Conservation (phyloP, 2,329 filamentous ascomycete genomes). For the Diaporthe humulicola region DNA sequence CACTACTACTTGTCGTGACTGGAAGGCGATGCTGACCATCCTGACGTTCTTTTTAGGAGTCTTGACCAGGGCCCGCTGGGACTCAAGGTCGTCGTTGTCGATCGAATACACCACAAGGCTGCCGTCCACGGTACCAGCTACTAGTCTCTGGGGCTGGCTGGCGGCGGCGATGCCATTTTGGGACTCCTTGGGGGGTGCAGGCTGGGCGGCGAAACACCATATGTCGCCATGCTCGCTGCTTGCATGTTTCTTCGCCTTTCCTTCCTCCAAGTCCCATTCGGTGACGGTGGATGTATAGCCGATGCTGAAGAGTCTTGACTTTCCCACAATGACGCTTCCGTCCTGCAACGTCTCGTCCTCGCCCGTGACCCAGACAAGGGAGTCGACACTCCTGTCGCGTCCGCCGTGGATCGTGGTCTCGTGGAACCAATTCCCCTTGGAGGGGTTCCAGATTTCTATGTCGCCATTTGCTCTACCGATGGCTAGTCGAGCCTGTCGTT, state of each 20-base stretch:
- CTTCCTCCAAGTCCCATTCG: slow-evolving; percentile 92
- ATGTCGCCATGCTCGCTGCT: slow-evolving; percentile 95
- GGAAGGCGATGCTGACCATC: slow-evolving; percentile 92
- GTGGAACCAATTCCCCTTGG: slow-evolving; percentile 86
- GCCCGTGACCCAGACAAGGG: slow-evolving; percentile 91
- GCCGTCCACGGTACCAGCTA: slow-evolving; percentile 91
- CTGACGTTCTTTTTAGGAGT: slow-evolving; percentile 87
- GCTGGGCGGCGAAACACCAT: slow-evolving; percentile 95
- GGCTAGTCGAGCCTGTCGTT: slow-evolving; percentile 76
- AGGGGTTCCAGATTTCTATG: slow-evolving; percentile 97
- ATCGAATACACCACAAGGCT: slow-evolving; percentile 90
- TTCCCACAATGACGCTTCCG: slow-evolving; percentile 75
- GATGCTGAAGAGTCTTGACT: slow-evolving; percentile 92
- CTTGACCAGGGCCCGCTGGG: slow-evolving; percentile 80
- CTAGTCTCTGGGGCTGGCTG: slow-evolving; percentile 68
- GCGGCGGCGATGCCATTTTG: slow-evolving; percentile 43
- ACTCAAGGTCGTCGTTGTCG: slow-evolving; percentile 84
- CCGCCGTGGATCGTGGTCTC: slow-evolving; percentile 88
- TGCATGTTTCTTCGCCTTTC: slow-evolving; percentile 82
- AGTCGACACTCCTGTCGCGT: slow-evolving; percentile 88
- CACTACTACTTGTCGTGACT: slow-evolving; percentile 84
- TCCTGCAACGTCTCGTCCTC: slow-evolving; percentile 77
- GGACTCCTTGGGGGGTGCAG: slow-evolving; percentile 59
- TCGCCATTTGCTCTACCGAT: slow-evolving; percentile 94
- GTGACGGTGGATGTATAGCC: slow-evolving; percentile 93